Percentiles rank a stretch among this genome's conserved stretches.
Conservation (phyloP, 1,284 basidiomycete genomes). For the Fomitopsis betulina region DNA sequence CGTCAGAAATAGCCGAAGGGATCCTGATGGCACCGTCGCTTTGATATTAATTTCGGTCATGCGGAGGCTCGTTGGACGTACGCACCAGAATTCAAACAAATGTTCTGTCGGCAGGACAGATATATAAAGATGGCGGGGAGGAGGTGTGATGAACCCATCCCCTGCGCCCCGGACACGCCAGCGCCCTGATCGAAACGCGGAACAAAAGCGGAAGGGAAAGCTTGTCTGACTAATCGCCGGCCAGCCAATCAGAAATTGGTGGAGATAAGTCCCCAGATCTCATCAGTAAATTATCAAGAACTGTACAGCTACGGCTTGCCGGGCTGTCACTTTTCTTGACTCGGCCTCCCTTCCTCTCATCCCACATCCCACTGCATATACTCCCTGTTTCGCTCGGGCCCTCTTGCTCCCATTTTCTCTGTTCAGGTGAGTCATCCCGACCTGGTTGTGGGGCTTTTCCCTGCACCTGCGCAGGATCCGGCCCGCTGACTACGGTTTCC, state of each 20-base stretch:
- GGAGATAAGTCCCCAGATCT: background rate
- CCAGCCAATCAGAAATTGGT: background rate
- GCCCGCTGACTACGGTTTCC: background rate
- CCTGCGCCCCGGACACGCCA: background rate
- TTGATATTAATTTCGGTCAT: background rate
- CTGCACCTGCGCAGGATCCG: background rate
- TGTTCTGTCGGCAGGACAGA: background rate
- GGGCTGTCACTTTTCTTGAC: background rate
- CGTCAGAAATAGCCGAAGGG: slow-evolving; percentile 3
- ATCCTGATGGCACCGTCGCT: background rate
- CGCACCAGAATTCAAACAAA: background rate
- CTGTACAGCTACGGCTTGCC: slow-evolving; percentile 3
- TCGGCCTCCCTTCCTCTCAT: background rate
- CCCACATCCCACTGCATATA: background rate
- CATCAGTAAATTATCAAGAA: slow-evolving; percentile 1
- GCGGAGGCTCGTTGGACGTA: background rate
- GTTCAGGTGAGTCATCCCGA: background rate
- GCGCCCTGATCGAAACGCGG: background rate
- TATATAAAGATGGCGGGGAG: background rate
- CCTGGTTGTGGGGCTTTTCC: background rate
- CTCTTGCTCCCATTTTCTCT: background rate
- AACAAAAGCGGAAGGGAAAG: background rate
- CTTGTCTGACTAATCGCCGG: background rate
- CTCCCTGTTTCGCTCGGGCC: slow-evolving; percentile 3
- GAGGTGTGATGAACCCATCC: background rate